Evolutionary conservation across 2,329 filamentous ascomycete genomes (phyloP).

Genomic region (Trichocomaceae sp.): DNA sequence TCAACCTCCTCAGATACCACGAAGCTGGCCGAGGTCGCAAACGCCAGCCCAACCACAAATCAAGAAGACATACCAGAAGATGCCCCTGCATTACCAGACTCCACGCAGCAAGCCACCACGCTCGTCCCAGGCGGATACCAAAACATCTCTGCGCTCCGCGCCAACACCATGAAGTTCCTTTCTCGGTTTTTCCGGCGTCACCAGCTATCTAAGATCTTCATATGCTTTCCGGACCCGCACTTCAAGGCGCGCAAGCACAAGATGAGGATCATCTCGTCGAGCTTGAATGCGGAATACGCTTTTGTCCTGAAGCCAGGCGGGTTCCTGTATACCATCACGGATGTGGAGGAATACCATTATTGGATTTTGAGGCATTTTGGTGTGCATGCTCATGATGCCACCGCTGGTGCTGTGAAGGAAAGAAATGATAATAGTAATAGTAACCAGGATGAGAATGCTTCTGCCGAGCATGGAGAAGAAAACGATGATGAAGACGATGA

Average conservation of each 20-base stretch:
- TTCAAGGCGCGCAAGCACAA: conserved; percentile 98
- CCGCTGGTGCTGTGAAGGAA: background rate
- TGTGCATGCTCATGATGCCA: conserved; percentile 19
- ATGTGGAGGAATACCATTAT: conserved; percentile 85
- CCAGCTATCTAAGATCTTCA: conserved; percentile 86
- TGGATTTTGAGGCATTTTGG: conserved; percentile 86
- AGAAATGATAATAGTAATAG: no score
- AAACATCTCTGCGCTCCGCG: conserved; percentile 81
- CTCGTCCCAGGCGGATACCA: conserved; percentile 54
- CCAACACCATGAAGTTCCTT: conserved; percentile 99
- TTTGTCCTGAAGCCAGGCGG: conserved; percentile 78
- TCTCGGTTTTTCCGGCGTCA: conserved; percentile 85
- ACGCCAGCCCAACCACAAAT: background rate
- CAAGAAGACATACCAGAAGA: conserved; percentile 10
- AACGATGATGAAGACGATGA: conserved; percentile 25
- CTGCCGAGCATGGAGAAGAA: conserved; percentile 76
- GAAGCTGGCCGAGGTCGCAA: background rate
- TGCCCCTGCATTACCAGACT: conserved; percentile 11
- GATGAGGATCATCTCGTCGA: conserved; percentile 82
- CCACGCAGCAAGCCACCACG: conserved; percentile 9
- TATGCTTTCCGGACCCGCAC: conserved; percentile 97
- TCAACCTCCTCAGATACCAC: conserved; percentile 2
- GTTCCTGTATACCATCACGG: conserved; percentile 90
- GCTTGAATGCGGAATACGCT: conserved; percentile 87
- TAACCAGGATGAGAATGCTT: conserved; percentile 50